Base-by-base conservation (phyloP, 176 grass and related monocot species). In the Chloris gayana region DNA sequence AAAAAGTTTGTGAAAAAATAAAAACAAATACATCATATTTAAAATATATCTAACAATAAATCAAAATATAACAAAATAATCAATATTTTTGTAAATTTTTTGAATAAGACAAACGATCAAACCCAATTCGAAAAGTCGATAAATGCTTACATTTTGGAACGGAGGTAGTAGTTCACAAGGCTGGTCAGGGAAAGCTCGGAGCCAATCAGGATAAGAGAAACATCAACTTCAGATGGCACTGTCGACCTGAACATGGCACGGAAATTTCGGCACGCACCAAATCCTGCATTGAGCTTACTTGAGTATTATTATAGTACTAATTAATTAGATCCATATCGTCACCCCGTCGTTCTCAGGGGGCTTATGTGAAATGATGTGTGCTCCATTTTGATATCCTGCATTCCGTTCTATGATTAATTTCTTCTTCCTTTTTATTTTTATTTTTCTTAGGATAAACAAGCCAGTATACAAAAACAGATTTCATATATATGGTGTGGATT, bases 141-240 rank as follows among this genome's bases (percentile, higher is more conserved):
- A n/a, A n/a, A n/a, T n/a, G n/a, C n/a, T n/a, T n/a, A n/a, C n/a
- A n/a, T n/a, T n/a, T n/a, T n/a, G n/a, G n/a, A n/a, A n/a, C n/a
- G n/a, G n/a, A n/a, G n/a, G n/a, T n/a, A n/a, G n/a, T 41, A 53
- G 56, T 64, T 53, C 75, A 42, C 19, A 65, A 47, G 82, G 76
- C 54, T 85, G 70, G 26, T 85, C 64, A 34, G 42, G 53, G 76
- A 80, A 70, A 81, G 71, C 71, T 81, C 26, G 60, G 63, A 13
- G 35, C 65, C 34, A 72, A 57, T 76, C 72, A 58, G 72, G 71
- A 85, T 81, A 89, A 81, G 65, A 45, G 82, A 77, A 64, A 77
- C 73, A 82, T 89, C 67, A 82, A 50, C 72, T 85, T 82, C 83
- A 81, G 37, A 72, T 89, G 87, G 83, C 82, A 60, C 73, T 82